A percentile compares a stretch with the other conserved stretches of the same genome.
Conservation (phyloP, 2,329 filamentous ascomycete species). For the Cordyceps farinosa region DNA sequence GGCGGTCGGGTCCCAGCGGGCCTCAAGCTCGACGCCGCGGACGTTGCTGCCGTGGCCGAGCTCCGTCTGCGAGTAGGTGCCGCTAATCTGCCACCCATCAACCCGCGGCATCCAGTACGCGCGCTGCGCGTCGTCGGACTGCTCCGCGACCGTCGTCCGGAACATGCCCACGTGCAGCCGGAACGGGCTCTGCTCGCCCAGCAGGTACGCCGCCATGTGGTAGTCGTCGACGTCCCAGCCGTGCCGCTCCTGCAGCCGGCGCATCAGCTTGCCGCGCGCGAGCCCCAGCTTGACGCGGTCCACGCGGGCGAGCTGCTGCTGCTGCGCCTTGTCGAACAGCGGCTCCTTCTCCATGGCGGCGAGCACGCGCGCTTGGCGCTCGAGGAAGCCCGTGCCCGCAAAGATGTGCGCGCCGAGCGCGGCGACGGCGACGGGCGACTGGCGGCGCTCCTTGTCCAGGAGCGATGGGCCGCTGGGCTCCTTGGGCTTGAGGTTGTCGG, state of each 20-base stretch:
- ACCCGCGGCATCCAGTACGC: conserved; percentile 68
- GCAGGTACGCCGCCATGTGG: conserved; percentile 60
- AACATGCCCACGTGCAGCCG: conserved; percentile 58
- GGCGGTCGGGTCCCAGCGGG: conserved; percentile 69
- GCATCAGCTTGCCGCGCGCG: conserved; percentile 66
- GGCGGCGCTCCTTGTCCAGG: conserved; percentile 63
- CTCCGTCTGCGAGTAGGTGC: conserved; percentile 79
- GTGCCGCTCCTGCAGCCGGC: conserved; percentile 62
- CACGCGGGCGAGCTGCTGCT: conserved; percentile 68
- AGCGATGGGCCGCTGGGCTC: conserved; percentile 67
- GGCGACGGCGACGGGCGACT: conserved; percentile 64
- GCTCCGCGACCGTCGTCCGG: conserved; percentile 60
- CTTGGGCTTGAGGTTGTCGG: conserved; percentile 35
- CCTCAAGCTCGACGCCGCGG: conserved; percentile 66
- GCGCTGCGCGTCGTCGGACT: conserved; percentile 70
- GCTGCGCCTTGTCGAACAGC: conserved; percentile 74
- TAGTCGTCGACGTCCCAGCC: conserved; percentile 67
- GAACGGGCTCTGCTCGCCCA: conserved; percentile 71
- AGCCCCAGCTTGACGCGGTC: conserved; percentile 68
- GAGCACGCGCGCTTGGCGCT: conserved; percentile 58
- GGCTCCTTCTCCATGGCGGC: conserved; percentile 63
- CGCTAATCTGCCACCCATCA: conserved; percentile 66
- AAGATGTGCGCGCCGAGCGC: conserved; percentile 67
- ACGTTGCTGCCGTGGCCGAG: conserved; percentile 77
- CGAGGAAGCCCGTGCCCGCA: conserved; percentile 56